Conservation (phyloP, 441 rosid species). For the Biscutella laevigata region DNA sequence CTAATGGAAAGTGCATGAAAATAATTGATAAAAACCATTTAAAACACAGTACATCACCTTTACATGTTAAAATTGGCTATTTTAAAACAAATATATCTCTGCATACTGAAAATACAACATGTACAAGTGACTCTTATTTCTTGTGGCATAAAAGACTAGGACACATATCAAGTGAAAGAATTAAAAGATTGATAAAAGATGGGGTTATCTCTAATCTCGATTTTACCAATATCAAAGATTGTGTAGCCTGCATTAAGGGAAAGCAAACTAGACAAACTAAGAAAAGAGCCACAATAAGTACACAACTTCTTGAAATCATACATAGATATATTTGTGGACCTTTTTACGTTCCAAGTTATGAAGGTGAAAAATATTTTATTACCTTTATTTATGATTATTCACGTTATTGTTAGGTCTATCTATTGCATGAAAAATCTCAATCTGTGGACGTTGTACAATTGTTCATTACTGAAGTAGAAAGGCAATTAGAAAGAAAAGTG, state of each 20-base stretch:
- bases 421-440: no score
- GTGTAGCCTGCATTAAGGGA: neutral
- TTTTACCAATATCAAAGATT: no score
- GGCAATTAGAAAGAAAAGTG: no score
- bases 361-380: neutral
- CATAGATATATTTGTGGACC: neutral
- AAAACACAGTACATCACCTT: no score
- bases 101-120: no score
- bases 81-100: no score
- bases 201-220: neutral
- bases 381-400: neutral
- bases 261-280: neutral
- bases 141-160: neutral
- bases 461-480: neutral
- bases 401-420: no score
- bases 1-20: no score
- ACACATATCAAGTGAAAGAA: neutral
- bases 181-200: neutral
- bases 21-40: no score
- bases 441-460: no score
- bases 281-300: neutral
- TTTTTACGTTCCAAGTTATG: neutral
- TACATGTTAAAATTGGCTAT: no score
- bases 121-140: neutral
- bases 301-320: neutral